Base-by-base conservation (phyloP, 2,329 filamentous ascomycete genomes). In the Pseudovirgaria hyperparasitica region DNA sequence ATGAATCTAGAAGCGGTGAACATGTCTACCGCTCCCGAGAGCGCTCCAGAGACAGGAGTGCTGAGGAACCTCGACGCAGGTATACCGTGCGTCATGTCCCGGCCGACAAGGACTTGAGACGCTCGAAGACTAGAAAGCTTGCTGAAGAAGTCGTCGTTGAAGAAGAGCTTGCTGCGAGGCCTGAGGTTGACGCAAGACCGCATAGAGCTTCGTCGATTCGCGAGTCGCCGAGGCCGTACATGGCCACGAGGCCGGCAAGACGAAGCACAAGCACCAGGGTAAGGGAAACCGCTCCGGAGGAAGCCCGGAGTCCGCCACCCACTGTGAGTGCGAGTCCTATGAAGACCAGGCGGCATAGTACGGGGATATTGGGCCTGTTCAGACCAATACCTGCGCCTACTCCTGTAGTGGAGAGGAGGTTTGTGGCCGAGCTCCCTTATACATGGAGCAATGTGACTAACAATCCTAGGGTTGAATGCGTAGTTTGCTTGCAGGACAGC, bases 401-500 rank as follows among this genome's bases (percentile, higher is more conserved):
- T 6, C 31, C 42, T 6, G 27, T 35, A 13, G 26, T 40, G 16
- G 39, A 42, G 16, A 50, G 48, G 26, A 40, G 37, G 44, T 46
- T 17, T 19, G 29, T 34, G 5, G 9, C 10, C 7, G 21, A 5
- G 10, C 26, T 28, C 20, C 13, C 17, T 31, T 14, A 22, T 30
- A 16, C 7, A 7, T 9, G 21, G 15, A 10, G 25, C 6, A 17
- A 20, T 13, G 16, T 27, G 16, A 25, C 38, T 45, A 39, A 46
- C 23, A 16, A 12, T 17, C 25, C 22, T 9, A 84, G 76, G 32
- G 65, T 77, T 23, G 68, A 78, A 42, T 92, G 84, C 42, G 58
- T 84, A 25, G 71, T 70, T 14, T 92, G 84, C 46, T 58, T 76
- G 45, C 63, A 62, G 20, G 76, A 81, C 36, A 74, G 82, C 35